phyloP scores from a whole-genome alignment of 2,329 filamentous ascomycete species.

The Curvularia sp. region DNA sequence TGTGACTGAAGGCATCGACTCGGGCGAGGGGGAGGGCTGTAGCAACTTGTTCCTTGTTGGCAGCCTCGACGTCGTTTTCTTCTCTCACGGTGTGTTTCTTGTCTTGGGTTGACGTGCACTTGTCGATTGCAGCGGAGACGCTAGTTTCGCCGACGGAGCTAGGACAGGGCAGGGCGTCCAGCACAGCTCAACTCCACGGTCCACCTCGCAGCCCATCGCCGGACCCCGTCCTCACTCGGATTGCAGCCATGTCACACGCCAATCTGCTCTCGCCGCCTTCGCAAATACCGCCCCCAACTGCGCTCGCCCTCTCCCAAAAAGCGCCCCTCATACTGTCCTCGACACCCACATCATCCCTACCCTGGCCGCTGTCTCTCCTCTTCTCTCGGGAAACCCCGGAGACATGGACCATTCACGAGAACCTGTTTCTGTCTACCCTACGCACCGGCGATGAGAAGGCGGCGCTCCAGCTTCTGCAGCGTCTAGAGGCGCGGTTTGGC shows the following conservation, averaged over 20 bases:
- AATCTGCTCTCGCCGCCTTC: constrained; percentile 54
- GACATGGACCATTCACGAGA: constrained; percentile 85
- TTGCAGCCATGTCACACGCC: constrained; percentile 38
- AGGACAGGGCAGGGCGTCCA: constrained; percentile 14
- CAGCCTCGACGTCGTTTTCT: not conserved
- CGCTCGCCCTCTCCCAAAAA: constrained; percentile 58
- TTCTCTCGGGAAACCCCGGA: constrained; percentile 72
- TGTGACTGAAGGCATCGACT: constrained; percentile 1
- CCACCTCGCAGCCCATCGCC: constrained; percentile 11
- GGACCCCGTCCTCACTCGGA: constrained; percentile 5
- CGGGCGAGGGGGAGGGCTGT: not conserved
- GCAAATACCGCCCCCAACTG: constrained; percentile 48
- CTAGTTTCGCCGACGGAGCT: constrained; percentile 32
- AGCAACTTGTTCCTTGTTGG: not conserved
- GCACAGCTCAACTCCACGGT: constrained; percentile 18
- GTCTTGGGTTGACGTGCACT: constrained; percentile 21
- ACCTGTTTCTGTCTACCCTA: constrained; percentile 82
- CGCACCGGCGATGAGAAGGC: constrained; percentile 82
- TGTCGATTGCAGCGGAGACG: constrained; percentile 5
- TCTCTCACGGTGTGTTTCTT: not conserved
- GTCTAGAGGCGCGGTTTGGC: constrained; percentile 82
- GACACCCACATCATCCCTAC: constrained; percentile 53
- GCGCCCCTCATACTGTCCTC: constrained; percentile 51
- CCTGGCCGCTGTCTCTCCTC: constrained; percentile 61
- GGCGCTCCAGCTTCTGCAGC: constrained; percentile 76